Evolutionary conservation across 306 rosid species (phyloP).

Genomic region (Inga leiocalycina): DNA sequence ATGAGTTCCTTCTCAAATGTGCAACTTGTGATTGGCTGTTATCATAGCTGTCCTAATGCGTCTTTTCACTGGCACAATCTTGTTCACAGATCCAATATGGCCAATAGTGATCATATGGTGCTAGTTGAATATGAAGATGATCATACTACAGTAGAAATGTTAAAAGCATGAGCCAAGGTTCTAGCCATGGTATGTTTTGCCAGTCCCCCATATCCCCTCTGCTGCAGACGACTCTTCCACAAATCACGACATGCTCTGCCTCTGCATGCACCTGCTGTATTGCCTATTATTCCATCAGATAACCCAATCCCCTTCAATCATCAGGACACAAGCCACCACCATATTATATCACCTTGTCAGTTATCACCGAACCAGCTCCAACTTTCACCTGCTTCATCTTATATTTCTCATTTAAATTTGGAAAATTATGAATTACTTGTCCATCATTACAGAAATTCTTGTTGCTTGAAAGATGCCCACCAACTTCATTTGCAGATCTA

Average conservation of each 20-base stretch:
- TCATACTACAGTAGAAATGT: neutral
- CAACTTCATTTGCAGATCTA: slow-evolving; percentile 66
- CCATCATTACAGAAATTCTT: slow-evolving; percentile 47
- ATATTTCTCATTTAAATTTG: slow-evolving; percentile 16
- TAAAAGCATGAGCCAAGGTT: slow-evolving; percentile 1
- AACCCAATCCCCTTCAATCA: slow-evolving; percentile 31
- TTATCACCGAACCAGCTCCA: slow-evolving; percentile 36
- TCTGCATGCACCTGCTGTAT: slow-evolving; percentile 24
- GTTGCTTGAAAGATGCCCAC: slow-evolving; percentile 53
- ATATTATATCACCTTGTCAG: slow-evolving; percentile 6
- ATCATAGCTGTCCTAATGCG: slow-evolving; percentile 5
- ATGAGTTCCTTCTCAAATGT: slow-evolving; percentile 9
- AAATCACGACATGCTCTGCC: slow-evolving; percentile 34
- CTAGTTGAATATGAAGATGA: slow-evolving; percentile 25
- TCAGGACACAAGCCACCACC: slow-evolving; percentile 15
- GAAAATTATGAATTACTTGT: slow-evolving; percentile 44
- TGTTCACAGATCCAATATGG: slow-evolving; percentile 20
- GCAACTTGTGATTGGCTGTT: slow-evolving; percentile 13
- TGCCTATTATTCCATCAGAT: slow-evolving; percentile 31
- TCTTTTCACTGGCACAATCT: slow-evolving; percentile 17
- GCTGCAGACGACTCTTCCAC: slow-evolving; percentile 34
- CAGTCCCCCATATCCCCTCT: slow-evolving; percentile 6
- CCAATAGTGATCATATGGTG: slow-evolving; percentile 3
- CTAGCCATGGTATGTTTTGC: slow-evolving; percentile 35
- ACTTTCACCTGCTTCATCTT: slow-evolving; percentile 23